Evolutionary conservation across 805 yeast genomes (phyloP).

Genomic region (Tetrapisispora namnaoensis): DNA sequence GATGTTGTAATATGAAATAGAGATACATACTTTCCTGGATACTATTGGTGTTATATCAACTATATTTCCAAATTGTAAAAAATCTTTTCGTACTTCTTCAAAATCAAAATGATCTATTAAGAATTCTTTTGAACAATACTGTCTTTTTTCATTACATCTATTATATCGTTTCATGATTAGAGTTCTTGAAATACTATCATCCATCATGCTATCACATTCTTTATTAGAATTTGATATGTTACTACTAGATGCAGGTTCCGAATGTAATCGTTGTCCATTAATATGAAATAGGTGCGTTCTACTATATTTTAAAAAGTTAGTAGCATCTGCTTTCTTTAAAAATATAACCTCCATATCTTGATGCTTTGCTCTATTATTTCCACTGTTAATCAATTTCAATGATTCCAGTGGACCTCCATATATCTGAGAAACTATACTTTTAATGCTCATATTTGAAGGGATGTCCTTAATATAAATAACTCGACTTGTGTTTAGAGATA

Average conservation of each 20-base stretch:
- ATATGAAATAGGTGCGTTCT: conserved; percentile 45
- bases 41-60: conserved; percentile 57
- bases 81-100: conserved; percentile 38
- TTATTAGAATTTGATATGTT: neutral
- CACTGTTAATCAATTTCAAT: conserved; percentile 25
- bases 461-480: conserved; percentile 22
- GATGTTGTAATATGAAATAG: conserved; percentile 50
- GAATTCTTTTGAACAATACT: conserved; percentile 6
- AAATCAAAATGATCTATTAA: conserved; percentile 40
- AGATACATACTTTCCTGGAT: conserved; percentile 52
- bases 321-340: conserved; percentile 43
- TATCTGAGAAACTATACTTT: conserved; percentile 43
- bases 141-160: conserved; percentile 16
- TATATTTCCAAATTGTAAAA: conserved; percentile 47
- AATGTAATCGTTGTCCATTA: conserved; percentile 43
- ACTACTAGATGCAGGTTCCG: conserved; percentile 34
- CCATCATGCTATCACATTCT: neutral
- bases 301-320: conserved; percentile 41
- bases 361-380: conserved; percentile 10
- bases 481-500: neutral
- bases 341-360: conserved; percentile 41
- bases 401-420: conserved; percentile 65
- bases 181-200: conserved; percentile 4
- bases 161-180: conserved; percentile 3
- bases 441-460: conserved; percentile 37